Conservation (phyloP, 768 basidiomycete species). For the Kwoniella heveanensis region DNA sequence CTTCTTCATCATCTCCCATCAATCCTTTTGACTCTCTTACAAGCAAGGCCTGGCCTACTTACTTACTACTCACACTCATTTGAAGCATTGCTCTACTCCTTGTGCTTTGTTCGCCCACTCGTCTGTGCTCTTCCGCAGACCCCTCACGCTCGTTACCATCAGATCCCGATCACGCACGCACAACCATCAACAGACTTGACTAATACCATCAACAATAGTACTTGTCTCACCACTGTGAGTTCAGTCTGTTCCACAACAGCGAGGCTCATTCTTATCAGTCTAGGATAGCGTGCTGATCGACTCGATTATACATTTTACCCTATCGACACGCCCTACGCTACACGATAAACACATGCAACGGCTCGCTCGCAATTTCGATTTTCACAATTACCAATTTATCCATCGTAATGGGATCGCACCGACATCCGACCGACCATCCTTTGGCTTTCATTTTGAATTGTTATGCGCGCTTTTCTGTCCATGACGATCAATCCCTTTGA, state of each 20-base stretch:
- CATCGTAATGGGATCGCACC: not conserved
- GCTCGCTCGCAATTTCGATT: not conserved
- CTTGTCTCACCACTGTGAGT: not conserved
- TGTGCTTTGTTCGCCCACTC: not conserved
- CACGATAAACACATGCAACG: not conserved
- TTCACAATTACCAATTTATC: not conserved
- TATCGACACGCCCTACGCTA: not conserved
- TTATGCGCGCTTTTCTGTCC: slow-evolving; percentile 3
- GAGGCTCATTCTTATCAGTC: not conserved
- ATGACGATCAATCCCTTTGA: slow-evolving; percentile 18
- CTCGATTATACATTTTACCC: not conserved
- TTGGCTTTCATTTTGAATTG: not conserved
- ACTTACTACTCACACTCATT: slow-evolving; percentile 1
- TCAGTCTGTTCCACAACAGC: not conserved
- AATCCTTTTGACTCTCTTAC: not conserved
- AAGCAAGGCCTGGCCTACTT: not conserved
- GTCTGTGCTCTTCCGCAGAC: not conserved
- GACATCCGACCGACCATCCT: not conserved
- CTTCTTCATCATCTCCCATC: not conserved
- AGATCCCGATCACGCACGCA: not conserved
- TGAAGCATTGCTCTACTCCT: not conserved
- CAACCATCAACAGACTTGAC: not conserved
- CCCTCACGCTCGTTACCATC: not conserved
- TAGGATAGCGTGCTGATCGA: not conserved
- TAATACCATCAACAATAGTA: not conserved